Percentiles rank a stretch among this genome's conserved stretches.
Conservation (phyloP, 1,284 basidiomycete species). For the Ustilago nuda region DNA sequence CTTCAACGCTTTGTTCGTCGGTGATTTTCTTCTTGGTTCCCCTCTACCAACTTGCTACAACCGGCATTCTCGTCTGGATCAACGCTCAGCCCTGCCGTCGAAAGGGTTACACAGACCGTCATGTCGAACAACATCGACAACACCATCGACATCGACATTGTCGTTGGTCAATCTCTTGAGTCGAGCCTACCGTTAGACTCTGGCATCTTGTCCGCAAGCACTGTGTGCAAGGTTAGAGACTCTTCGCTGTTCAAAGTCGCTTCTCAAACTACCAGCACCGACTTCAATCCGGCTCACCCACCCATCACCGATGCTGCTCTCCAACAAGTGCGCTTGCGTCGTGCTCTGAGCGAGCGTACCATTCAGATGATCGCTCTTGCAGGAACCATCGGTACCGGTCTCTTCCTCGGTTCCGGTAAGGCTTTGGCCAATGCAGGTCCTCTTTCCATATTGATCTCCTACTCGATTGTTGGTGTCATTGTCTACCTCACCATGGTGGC, state of each 20-base stretch:
- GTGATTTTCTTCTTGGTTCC: neutral
- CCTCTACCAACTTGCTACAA: conserved; percentile 2
- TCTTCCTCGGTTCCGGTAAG: conserved; percentile 71
- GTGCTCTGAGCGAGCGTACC: conserved; percentile 55
- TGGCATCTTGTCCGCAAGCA: conserved; percentile 1
- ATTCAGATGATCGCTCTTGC: conserved; percentile 72
- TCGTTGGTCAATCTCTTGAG: conserved; percentile 20
- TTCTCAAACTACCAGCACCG: conserved; percentile 18
- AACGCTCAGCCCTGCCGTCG: neutral
- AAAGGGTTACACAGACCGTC: neutral
- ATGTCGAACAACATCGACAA: conserved; percentile 21
- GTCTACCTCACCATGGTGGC: conserved; percentile 70
- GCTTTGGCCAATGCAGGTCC: conserved; percentile 72
- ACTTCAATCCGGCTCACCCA: conserved; percentile 8
- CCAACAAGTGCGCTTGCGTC: conserved; percentile 48
- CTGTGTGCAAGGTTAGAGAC: neutral
- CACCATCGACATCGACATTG: conserved; percentile 14
- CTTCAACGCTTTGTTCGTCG: neutral
- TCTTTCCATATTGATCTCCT: conserved; percentile 68
- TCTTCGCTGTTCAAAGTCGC: conserved; percentile 17
- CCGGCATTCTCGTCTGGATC: neutral
- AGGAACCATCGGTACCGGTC: conserved; percentile 73
- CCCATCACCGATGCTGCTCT: conserved; percentile 29
- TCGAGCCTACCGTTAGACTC: conserved; percentile 19
- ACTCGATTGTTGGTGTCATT: conserved; percentile 62